Base-by-base conservation (phyloP, 2,329 filamentous ascomycete genomes). In the Botrytis aclada region DNA sequence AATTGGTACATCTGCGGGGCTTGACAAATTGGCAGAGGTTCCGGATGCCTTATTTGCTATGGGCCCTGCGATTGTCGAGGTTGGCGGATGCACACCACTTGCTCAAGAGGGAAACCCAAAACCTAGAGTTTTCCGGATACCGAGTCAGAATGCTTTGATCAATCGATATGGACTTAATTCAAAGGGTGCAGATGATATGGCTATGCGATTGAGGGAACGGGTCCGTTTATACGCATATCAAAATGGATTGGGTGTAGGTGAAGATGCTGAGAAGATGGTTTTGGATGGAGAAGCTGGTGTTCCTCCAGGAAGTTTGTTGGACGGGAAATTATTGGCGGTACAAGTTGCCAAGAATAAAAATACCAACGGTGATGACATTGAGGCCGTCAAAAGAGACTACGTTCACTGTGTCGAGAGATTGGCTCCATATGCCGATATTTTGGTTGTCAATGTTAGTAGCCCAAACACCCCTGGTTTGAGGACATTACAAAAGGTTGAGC, bases 391-490 rank as follows among this genome's bases (percentile, higher is more conserved):
- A 69, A 88, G 92, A 78, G 89, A 91, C 80, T 98, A 98, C 80
- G 92, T 96, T n/a, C 93, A 92, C 82, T 97, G 95, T 79, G 95
- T 98, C 5, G 86, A 92, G 71, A 87, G 90, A 63, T 85, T 99
- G 54, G 96, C 92, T 6, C 91, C 88, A 69, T 99, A 97, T 81
- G 94, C 96, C 18, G 96, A 99, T 79, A 92, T 99, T 51, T 84
- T 99, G n/a, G 95, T 98, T 12, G 96, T 99, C 80, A 99, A 99
- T 79, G 96, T 99, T 67, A 97, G 94, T 80, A 97, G 93, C 78
- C 96, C 96, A 37, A 99, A 99, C 83, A 98, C 95, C 0, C 95
- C 95, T 0, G 95, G 96, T 0, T 87, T 98, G 66, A 89, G 96
- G 37, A 92, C 94, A 72, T 85, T 99, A 54, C 96, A 99, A 83